phyloP scores from a whole-genome alignment of 192 early-diverging fungal species.

The Coemansia sp. region DNA sequence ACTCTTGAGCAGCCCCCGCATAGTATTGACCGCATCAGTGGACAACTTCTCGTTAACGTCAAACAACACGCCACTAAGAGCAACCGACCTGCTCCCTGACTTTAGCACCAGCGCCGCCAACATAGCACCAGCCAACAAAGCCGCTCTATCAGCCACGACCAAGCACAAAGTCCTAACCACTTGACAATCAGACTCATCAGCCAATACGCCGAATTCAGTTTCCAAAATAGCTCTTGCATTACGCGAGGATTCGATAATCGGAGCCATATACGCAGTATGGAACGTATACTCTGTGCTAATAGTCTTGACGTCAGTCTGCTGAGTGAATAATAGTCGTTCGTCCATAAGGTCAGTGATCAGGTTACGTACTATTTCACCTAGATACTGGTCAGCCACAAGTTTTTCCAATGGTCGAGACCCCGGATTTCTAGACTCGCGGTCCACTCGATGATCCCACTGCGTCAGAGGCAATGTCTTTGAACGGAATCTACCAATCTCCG shows the following conservation, averaged over 20 bases:
- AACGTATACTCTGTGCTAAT: constrained; percentile 71
- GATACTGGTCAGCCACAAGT: constrained; percentile 88
- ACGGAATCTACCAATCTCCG: constrained; percentile 90
- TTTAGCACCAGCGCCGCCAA: constrained; percentile 59
- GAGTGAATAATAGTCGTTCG: constrained; percentile 71
- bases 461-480: constrained; percentile 71
- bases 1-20: constrained; percentile 10
- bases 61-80: constrained; percentile 30
- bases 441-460: constrained; percentile 79
- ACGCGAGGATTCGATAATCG: constrained; percentile 72
- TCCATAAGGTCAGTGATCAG: constrained; percentile 82
- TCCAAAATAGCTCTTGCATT: constrained; percentile 69
- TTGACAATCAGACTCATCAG: constrained; percentile 70
- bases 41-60: constrained; percentile 28
- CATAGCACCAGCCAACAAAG: constrained; percentile 69
- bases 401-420: constrained; percentile 84
- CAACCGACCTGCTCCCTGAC: constrained; percentile 17
- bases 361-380: constrained; percentile 87
- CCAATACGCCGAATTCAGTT: constrained; percentile 64
- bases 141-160: constrained; percentile 81
- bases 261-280: constrained; percentile 72
- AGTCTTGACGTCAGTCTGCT: constrained; percentile 44
- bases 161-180: constrained; percentile 78
- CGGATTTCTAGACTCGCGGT: constrained; percentile 78
- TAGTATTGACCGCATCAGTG: constrained; percentile 13